These are phyloP conservation scores for Amauroascus niger DNA, from an alignment of 2,329 filamentous ascomycete genomes.

Conservation along the genomic window DNA sequence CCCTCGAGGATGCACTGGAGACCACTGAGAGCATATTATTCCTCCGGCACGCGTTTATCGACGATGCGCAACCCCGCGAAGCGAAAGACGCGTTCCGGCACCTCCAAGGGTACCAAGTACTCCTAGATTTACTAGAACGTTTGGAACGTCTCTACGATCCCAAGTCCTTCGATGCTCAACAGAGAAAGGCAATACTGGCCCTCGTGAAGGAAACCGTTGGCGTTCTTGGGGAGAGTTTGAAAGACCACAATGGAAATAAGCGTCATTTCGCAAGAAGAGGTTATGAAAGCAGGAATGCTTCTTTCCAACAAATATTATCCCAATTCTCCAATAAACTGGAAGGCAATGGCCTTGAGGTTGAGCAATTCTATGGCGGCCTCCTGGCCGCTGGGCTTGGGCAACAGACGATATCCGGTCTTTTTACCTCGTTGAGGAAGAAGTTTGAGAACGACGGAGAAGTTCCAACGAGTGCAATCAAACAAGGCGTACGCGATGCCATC, in stretches of 20 bases:
- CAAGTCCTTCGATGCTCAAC: conserved; percentile 48
- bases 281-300: conserved; percentile 67
- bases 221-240: conserved; percentile 64
- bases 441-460: conserved; percentile 17
- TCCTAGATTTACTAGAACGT: conserved; percentile 59
- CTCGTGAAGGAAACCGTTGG: conserved; percentile 49
- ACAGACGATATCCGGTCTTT: conserved; percentile 61
- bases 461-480: conserved; percentile 12
- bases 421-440: conserved; percentile 36
- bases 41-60: conserved; percentile 56
- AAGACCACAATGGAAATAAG: conserved; percentile 73
- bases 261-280: conserved; percentile 74
- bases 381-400: conserved; percentile 73
- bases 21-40: conserved; percentile 52
- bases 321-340: conserved; percentile 53
- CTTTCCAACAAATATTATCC: conserved; percentile 60
- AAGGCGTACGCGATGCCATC: conserved; percentile 30
- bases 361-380: conserved; percentile 75
- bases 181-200: conserved; percentile 58
- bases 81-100: conserved; percentile 75
- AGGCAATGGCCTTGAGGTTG: conserved; percentile 26
- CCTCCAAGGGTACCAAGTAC: conserved; percentile 63
- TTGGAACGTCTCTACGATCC: conserved; percentile 65
- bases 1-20: conserved; percentile 30
- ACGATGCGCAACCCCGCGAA: conserved; percentile 40